phyloP scores from a whole-genome alignment of 495 filamentous ascomycete species.

The Talaromyces proteolyticus region DNA sequence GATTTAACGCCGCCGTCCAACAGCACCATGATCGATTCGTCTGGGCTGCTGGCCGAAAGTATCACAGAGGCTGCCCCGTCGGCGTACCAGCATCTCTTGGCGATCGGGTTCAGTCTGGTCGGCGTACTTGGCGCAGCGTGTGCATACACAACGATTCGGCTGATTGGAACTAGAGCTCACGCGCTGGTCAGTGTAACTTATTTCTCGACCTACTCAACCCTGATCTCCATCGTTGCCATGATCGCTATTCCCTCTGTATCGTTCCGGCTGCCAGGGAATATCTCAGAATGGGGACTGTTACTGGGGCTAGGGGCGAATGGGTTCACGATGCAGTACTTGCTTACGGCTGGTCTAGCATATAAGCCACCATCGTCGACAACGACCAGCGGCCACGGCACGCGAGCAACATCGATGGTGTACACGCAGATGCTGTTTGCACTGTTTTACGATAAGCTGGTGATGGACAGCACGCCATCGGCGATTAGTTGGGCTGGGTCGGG shows the following conservation, averaged over 20 bases:
- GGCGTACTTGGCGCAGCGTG: conserved; percentile 75
- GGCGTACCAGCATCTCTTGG: conserved; percentile 61
- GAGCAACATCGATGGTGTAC: conserved; percentile 87
- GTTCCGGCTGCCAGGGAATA: conserved; percentile 56
- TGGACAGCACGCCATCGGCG: conserved; percentile 60
- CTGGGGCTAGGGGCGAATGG: conserved; percentile 66
- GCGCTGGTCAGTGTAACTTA: conserved; percentile 83
- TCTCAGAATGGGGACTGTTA: conserved; percentile 66
- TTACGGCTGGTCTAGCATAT: conserved; percentile 74
- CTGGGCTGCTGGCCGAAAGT: too few relatives aligned
- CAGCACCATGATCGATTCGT: not conserved
- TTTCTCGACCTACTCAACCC: conserved; percentile 64
- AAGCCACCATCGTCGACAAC: conserved; percentile 34
- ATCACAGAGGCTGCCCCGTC: too few relatives aligned
- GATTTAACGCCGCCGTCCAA: too few relatives aligned
- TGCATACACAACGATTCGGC: conserved; percentile 75
- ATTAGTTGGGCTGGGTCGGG: conserved; percentile 67
- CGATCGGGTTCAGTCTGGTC: conserved; percentile 67
- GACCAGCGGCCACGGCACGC: conserved; percentile 39
- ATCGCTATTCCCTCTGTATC: conserved; percentile 49
- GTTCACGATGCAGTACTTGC: conserved; percentile 79
- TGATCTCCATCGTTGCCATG: conserved; percentile 59
- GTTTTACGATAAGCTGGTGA: conserved; percentile 73
- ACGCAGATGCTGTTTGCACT: conserved; percentile 90
- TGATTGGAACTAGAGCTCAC: conserved; percentile 80